Base-by-base conservation (phyloP, 2,329 filamentous ascomycete genomes). In the Aspergillus japonicus region DNA sequence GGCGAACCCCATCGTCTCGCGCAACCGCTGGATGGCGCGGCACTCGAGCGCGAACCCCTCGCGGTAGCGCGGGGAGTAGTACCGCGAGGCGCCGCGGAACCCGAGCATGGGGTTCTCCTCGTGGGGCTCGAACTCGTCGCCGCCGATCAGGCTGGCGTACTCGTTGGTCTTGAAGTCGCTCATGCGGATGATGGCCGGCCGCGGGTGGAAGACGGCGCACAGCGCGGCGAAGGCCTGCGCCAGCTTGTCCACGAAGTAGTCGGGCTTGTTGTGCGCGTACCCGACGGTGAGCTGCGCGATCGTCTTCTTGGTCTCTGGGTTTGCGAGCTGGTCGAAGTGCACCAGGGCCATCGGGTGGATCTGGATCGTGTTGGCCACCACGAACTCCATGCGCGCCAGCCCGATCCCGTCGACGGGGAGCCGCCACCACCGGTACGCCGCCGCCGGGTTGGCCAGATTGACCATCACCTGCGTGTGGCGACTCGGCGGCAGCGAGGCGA, bases 121-220 rank as follows among this genome's bases (percentile, higher is more conserved):
- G 21, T 68, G 62, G 2, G 72, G 71, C 63, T 78, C 76, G 57
- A 78, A 78, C 56, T 77, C 70, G 3, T 68, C 65, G 21, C 76
- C 76, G 12, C 76, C 76, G 48, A 78, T 71, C 26, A 78, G 76
- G 24, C 69, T 65, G 1, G 74, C 73, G 63, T 78, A 78, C 58
- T 77, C 77, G 57, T 77, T 78, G 2, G 75, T 76, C 61, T 78
- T 78, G 62, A 77, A 78, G 62, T 78, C 75, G 56, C 75, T 78
- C 68, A 78, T 68, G 26, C 75, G 74, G 50, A 77, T 67, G 55
- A 77, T 73, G 24, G 72, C 73, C 12, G 75, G 77, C 54, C 73
- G 73, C 26, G 75, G 76, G 50, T 75, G 75, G 6, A 76, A 69
- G 16, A 73, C 66, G 16, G 77, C 74, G 49, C 74, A 77, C 2